A percentile compares a stretch with the other conserved stretches of the same genome.
Evolutionary conservation across 345 rosid genomes (phyloP).

Genomic region (Gossypioides kirkii): DNA sequence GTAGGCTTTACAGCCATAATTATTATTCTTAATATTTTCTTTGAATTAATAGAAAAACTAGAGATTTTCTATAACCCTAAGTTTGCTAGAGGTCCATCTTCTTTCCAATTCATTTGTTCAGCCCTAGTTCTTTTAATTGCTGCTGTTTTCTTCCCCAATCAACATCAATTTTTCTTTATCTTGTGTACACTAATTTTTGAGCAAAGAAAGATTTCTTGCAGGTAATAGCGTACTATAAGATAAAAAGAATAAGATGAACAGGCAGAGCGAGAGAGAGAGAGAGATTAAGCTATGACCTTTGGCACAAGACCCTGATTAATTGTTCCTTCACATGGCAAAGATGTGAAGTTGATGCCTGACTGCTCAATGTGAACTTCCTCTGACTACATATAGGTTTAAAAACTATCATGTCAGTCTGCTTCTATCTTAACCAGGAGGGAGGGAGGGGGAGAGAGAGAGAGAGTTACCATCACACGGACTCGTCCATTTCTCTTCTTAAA

Average conservation of each 20-base stretch:
- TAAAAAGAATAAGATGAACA: neutral
- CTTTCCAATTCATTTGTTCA: no score
- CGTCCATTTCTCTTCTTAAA: conserved; percentile 90
- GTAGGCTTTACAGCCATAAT: no score
- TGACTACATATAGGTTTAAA: conserved; percentile 35
- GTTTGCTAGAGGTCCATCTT: no score
- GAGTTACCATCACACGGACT: conserved; percentile 58
- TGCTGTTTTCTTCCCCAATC: no score
- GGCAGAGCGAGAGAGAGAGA: neutral
- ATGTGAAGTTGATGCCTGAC: conserved; percentile 52
- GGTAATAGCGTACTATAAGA: neutral
- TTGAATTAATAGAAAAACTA: no score
- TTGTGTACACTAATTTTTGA: neutral
- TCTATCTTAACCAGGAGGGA: neutral
- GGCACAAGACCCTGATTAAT: conserved; percentile 57
- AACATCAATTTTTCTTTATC: neutral
- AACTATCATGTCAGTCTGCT: conserved; percentile 13
- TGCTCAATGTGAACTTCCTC: conserved; percentile 60
- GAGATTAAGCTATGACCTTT: conserved; percentile 42
- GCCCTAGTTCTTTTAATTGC: no score
- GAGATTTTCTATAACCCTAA: no score
- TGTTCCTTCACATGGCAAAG: conserved; percentile 47
- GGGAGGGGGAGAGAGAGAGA: neutral
- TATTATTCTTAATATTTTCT: no score
- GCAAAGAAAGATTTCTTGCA: neutral